Base-by-base conservation (phyloP, 2,329 filamentous ascomycete species). In the Monascus ruber region DNA sequence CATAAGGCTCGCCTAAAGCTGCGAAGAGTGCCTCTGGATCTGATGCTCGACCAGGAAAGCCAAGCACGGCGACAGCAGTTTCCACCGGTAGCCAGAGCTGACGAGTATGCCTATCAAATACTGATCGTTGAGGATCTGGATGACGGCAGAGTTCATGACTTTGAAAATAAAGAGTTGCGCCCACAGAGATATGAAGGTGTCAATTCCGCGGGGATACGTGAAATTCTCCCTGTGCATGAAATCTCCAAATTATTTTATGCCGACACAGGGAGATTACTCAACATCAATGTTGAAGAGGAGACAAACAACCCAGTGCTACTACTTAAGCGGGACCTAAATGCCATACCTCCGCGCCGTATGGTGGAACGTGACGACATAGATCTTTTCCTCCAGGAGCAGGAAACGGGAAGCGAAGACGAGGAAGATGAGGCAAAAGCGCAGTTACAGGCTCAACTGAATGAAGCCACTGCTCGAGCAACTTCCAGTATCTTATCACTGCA, bases 201-300 rank as follows among this genome's bases (percentile, higher is more conserved):
- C 27, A 44, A 58, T 3, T 59, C 69, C 8, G 81, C 81, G 9
- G 81, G 81, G 1, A 73, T 84, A 26, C 69, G 81, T 35, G 78
- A 83, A 47, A 68, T 76, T 31, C 63, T 85, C 10, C 81, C 81
- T 1, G 74, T 85, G 17, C 79, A 85, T 53, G 75, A 85, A 52
- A 74, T 94, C 4, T 84, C 86, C 5, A 94, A 93, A 55, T 85
- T 94, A 27, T 94, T 94, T 62, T 95, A 94, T 53, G 86, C 87
- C 1, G 85, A 94, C 48, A 93, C 85, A 0, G 87, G 87, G 11
- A 85, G 85, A 49, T 85, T 95, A 6, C 69, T 95, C 25, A 94
- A 94, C 44, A 87, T 95, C 40, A 80, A 80, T 9, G 71, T 65
- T 2, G 76, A 81, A 24, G 76, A 73, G 9, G 79, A 81, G 48